Base-by-base conservation (phyloP, 1,284 basidiomycete genomes). In the Sparassis latifolia region DNA sequence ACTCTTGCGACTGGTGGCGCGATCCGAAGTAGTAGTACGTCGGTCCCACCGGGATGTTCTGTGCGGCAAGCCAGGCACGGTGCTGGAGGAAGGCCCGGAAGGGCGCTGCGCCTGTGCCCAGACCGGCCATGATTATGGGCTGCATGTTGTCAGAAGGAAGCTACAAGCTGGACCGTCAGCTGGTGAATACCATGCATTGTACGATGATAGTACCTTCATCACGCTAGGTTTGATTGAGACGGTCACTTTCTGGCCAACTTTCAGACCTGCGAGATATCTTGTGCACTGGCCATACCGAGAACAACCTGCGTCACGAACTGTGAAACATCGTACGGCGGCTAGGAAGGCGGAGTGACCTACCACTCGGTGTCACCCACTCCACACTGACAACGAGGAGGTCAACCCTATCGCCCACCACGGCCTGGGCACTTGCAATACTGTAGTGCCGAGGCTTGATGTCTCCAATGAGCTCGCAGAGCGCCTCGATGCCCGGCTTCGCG, bases 1-100 rank as follows among this genome's bases (percentile, higher is more conserved):
- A 99, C 69, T 99, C 96, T 63, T 93, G 83, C 37, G 89, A 86
- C 64, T 91, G 89, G 70, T 97, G 88, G 51, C 97, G 90, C 53
- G 96, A 96, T 56, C 96, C 96, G 68, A 99, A 99, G 79, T 97
- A 99, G 77, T 99, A 98, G 66, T 97, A 87, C 31, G 92, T 80
- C 2, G 94, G 93, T 0, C 96, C 96, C 51, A 95, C 82, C 50
- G 89, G 77, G 60, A 88, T 72, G 46, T 89, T 88, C 66, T 91
- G 84, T 27, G 80, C 69, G 41, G 79, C 77, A 59, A 95, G 86
- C 78, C 79, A 82, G 4, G 92, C 94, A 55, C 96, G 87, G 67
- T 97, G 85, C 69, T 98, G 96, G 55, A 97, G 82, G 79, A 98
- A 99, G 9, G 96, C 95, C 49, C 95, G 90, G 89, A 99, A 99